Percentiles rank a stretch among this genome's conserved stretches.
Conservation (phyloP, 1,284 basidiomycete species). For the Omphalotus olearius region DNA sequence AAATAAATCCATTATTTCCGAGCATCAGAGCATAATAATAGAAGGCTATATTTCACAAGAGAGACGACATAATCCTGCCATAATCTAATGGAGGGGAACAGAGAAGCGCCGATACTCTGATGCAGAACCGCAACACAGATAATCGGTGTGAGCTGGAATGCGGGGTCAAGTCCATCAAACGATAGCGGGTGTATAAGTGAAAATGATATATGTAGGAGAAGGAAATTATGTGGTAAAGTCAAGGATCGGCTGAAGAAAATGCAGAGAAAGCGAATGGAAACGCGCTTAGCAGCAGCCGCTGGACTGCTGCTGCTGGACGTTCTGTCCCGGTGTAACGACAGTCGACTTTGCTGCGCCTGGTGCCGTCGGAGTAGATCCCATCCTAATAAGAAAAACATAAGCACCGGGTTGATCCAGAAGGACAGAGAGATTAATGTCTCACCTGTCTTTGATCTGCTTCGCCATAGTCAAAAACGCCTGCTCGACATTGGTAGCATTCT, state of each 20-base stretch:
- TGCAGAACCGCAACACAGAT: slow-evolving; percentile 3
- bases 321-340: slow-evolving; percentile 71
- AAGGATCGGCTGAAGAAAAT: slow-evolving; percentile 5
- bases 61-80: slow-evolving; percentile 5
- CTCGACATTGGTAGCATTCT: slow-evolving; percentile 98
- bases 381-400: slow-evolving; percentile 37
- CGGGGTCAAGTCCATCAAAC: slow-evolving; percentile 20
- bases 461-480: slow-evolving; percentile 99
- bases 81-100: slow-evolving; percentile 12
- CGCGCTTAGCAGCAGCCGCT: slow-evolving; percentile 67
- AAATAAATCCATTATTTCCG: slow-evolving; percentile 7
- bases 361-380: slow-evolving; percentile 73
- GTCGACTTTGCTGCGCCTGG: slow-evolving; percentile 68
- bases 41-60: slow-evolving; percentile 10
- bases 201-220: slow-evolving; percentile 21
- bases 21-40: slow-evolving; percentile 1
- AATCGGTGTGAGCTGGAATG: slow-evolving; percentile 1
- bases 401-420: background rate
- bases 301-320: slow-evolving; percentile 67
- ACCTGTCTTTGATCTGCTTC: slow-evolving; percentile 98
- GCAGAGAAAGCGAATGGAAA: background rate
- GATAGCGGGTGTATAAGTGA: slow-evolving; percentile 19
- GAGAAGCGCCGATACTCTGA: background rate
- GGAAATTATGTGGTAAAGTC: slow-evolving; percentile 10
- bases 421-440: slow-evolving; percentile 18